phyloP scores from a whole-genome alignment of 2,329 filamentous ascomycete species.

The Lachnellula willkommii region DNA sequence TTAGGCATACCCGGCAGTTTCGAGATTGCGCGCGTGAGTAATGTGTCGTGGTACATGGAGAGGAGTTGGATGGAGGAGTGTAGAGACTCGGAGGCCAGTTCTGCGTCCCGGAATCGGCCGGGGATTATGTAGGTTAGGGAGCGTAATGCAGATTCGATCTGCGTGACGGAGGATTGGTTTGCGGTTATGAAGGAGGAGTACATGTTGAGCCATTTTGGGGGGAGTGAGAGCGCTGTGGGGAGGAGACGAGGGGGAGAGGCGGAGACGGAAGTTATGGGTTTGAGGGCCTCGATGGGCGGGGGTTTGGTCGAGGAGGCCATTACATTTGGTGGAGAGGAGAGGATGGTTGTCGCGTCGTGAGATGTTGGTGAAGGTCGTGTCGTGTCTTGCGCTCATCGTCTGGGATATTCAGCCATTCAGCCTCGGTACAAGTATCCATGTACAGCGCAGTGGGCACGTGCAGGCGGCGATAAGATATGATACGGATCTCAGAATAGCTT shows the following conservation, averaged over 20 bases:
- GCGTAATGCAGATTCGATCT: constrained; percentile 88
- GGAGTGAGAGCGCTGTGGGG: constrained; percentile 48
- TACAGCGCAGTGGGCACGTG: not conserved
- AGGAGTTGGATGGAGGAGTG: constrained; percentile 86
- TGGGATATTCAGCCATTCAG: no score
- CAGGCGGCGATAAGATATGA: not conserved
- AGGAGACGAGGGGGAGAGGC: constrained; percentile 23
- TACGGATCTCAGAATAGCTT: not conserved
- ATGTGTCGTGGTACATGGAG: constrained; percentile 85
- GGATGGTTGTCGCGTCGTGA: not conserved
- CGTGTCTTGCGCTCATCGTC: not conserved
- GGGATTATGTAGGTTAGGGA: constrained; percentile 96
- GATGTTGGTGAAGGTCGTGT: not conserved
- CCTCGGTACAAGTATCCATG: no score
- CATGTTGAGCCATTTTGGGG: constrained; percentile 61
- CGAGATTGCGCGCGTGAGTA: constrained; percentile 64
- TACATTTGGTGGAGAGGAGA: not conserved
- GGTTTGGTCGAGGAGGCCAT: not conserved
- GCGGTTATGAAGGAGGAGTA: constrained; percentile 92
- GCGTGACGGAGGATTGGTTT: constrained; percentile 87
- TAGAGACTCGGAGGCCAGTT: constrained; percentile 88
- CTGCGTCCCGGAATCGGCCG: constrained; percentile 83
- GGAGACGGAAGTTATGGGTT: not conserved
- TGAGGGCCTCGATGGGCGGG: constrained; percentile 8
- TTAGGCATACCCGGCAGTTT: constrained; percentile 49